These are phyloP conservation scores for Breynia disticha DNA, from an alignment of 441 rosid genomes.

Conservation along the genomic window DNA sequence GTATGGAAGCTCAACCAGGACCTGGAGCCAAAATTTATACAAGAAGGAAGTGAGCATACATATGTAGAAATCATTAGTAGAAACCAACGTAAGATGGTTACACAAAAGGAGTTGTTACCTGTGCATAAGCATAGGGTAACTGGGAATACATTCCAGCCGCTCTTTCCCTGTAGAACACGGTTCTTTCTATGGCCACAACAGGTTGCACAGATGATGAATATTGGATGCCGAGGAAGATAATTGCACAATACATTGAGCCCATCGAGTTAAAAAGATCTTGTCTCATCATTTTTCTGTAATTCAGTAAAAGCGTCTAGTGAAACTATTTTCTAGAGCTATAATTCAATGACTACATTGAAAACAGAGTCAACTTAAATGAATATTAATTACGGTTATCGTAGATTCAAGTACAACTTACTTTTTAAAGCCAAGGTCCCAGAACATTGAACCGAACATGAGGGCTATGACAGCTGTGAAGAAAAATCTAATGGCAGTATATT, in stretches of 20 bases:
- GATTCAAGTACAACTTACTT: slow-evolving; percentile 22
- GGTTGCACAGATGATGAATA: slow-evolving; percentile 52
- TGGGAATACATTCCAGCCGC: slow-evolving; percentile 76
- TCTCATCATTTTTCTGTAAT: slow-evolving; percentile 4
- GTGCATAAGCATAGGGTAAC: slow-evolving; percentile 52
- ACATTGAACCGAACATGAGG: slow-evolving; percentile 62
- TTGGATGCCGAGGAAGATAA: slow-evolving; percentile 58
- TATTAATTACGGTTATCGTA: neutral
- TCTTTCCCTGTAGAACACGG: slow-evolving; percentile 59
- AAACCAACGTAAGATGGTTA: neutral
- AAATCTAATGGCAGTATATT: slow-evolving; percentile 62
- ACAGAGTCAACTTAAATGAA: neutral
- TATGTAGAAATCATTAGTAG: no score
- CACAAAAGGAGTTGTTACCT: slow-evolving; percentile 7
- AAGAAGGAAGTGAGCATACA: neutral
- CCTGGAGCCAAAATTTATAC: slow-evolving; percentile 20
- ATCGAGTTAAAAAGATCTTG: slow-evolving; percentile 55
- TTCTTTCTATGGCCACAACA: slow-evolving; percentile 47
- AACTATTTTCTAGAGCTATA: no score
- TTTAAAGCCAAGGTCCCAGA: slow-evolving; percentile 67
- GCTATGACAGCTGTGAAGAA: slow-evolving; percentile 53
- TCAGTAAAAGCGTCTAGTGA: no score
- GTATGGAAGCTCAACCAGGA: slow-evolving; percentile 56
- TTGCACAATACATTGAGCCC: slow-evolving; percentile 64
- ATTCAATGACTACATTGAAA: slow-evolving; percentile 2